Conservation (phyloP, 352 stramenopile species). For the Phytophthora citrophthora region DNA sequence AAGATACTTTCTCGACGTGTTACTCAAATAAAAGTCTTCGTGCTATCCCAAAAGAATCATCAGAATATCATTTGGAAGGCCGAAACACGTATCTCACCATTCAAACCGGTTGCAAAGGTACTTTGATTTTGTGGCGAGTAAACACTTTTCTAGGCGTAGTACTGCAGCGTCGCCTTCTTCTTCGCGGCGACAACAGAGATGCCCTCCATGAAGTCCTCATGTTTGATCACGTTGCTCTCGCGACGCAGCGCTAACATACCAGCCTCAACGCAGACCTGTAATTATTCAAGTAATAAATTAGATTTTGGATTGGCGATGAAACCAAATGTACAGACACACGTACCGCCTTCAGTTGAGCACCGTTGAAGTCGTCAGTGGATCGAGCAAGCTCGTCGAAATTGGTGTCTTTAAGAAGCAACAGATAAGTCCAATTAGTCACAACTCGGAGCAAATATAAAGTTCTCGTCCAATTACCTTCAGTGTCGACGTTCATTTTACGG, state of each 20-base stretch:
- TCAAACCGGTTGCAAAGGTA: not conserved
- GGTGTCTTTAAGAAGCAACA: slow-evolving; percentile 62
- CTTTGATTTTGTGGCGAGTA: slow-evolving; percentile 1
- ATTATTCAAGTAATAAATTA: slow-evolving; percentile 5
- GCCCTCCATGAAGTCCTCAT: slow-evolving; percentile 99
- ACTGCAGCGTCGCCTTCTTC: slow-evolving; percentile 98
- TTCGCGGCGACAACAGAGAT: slow-evolving; percentile 98
- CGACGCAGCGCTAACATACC: slow-evolving; percentile 97
- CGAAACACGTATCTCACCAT: no score
- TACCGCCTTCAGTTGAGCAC: slow-evolving; percentile 97
- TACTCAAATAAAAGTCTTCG: no score
- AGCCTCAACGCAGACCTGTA: slow-evolving; percentile 96
- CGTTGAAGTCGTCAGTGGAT: slow-evolving; percentile 99
- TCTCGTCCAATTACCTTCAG: slow-evolving; percentile 53
- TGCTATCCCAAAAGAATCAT: no score
- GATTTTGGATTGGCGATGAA: not conserved
- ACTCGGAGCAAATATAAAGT: not conserved
- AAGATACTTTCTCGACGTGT: no score
- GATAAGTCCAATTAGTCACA: slow-evolving; percentile 5
- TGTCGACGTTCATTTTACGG: slow-evolving; percentile 97
- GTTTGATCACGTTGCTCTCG: slow-evolving; percentile 96
- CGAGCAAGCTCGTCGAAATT: slow-evolving; percentile 98
- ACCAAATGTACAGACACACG: not conserved
- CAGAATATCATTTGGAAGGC: no score
- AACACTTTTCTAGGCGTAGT: slow-evolving; percentile 92